A percentile compares a stretch with the other conserved stretches of the same genome.
Conservation (phyloP, 306 rosid genomes). For the Macrotyloma uniflorum region DNA sequence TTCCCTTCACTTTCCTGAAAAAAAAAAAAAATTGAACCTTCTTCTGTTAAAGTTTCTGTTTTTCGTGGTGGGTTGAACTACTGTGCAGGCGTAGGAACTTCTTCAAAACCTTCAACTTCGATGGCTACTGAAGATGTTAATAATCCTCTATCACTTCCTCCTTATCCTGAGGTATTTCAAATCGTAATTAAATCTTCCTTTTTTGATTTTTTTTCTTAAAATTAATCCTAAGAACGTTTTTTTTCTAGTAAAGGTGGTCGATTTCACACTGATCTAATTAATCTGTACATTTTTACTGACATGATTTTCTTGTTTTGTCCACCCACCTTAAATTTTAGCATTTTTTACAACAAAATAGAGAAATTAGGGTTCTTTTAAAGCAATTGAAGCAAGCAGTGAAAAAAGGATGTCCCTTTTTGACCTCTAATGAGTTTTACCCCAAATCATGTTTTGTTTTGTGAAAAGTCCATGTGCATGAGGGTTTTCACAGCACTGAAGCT, state of each 20-base stretch:
- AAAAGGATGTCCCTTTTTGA: too few relatives aligned
- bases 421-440: too few relatives aligned
- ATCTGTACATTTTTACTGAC: background rate
- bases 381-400: background rate
- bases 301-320: background rate
- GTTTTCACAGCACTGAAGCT: too few relatives aligned
- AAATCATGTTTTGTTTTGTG: too few relatives aligned
- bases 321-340: background rate
- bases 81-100: constrained; percentile 34
- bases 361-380: too few relatives aligned
- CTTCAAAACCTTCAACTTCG: constrained; percentile 37
- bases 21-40: too few relatives aligned
- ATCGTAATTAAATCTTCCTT: background rate
- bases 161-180: constrained; percentile 77
- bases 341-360: too few relatives aligned
- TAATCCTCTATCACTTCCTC: constrained; percentile 69
- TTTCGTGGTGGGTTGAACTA: background rate
- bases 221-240: background rate
- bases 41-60: constrained; percentile 6
- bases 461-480: background rate
- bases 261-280: background rate
- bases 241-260: background rate
- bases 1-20: too few relatives aligned
- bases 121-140: constrained; percentile 81
- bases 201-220: background rate